phyloP scores from a whole-genome alignment of 73 alveolate genomes.

The Strombidium stylifer region DNA sequence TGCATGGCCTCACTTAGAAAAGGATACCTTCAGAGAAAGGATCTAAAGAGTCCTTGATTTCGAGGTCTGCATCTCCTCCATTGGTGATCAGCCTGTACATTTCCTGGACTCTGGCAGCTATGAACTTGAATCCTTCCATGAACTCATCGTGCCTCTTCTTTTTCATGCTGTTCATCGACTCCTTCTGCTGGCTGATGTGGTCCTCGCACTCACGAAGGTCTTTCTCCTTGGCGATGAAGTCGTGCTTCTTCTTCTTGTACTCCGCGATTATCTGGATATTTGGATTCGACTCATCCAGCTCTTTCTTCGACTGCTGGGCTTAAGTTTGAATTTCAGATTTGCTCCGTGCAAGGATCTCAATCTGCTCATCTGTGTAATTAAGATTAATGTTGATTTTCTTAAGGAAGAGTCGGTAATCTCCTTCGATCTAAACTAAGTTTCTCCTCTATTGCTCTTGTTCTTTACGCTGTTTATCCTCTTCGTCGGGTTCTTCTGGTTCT shows the following conservation, averaged over 20 bases:
- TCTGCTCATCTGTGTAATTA: conserved; percentile 35
- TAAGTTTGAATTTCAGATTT: conserved; percentile 3
- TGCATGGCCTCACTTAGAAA: conserved; percentile 86
- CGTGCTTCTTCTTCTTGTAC: conserved; percentile 50
- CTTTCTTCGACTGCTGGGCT: background rate
- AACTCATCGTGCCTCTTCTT: conserved; percentile 68
- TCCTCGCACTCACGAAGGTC: conserved; percentile 55
- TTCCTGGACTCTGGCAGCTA: conserved; percentile 58
- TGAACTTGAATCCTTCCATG: conserved; percentile 62
- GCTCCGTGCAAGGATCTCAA: background rate
- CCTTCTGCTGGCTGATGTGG: conserved; percentile 46
- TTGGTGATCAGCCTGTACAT: conserved; percentile 68
- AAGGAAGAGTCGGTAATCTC: no score
- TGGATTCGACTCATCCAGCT: conserved; percentile 51
- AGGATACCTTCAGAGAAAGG: conserved; percentile 91
- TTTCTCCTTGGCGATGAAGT: conserved; percentile 58
- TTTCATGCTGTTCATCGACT: conserved; percentile 46
- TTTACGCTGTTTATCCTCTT: conserved; percentile 31
- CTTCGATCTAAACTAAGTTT: no score
- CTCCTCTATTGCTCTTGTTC: no score
- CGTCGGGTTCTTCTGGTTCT: conserved; percentile 36
- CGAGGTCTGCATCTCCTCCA: conserved; percentile 85
- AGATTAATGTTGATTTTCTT: conserved; percentile 5
- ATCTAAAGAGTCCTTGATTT: conserved; percentile 77
- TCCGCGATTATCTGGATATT: conserved; percentile 61